Percentiles rank a stretch among this genome's conserved stretches.
These are phyloP conservation scores for Backusella tarrabulga DNA, from an alignment of 192 early-diverging fungal genomes.

Conservation along the genomic window DNA sequence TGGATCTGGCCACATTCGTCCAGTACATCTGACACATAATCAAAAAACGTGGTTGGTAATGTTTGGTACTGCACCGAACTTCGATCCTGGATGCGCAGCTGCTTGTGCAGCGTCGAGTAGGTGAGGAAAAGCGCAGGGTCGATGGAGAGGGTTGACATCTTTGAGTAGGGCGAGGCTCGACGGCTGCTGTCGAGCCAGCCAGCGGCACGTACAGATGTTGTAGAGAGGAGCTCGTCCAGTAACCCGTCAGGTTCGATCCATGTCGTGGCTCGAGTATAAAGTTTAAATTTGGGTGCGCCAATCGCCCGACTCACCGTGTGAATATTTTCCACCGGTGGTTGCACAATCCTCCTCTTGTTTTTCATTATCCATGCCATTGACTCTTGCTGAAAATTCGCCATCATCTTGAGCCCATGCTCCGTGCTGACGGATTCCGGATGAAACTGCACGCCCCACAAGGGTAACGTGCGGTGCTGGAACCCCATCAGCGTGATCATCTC, in stretches of 20 bases:
- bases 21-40: conserved; percentile 52
- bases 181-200: conserved; percentile 68
- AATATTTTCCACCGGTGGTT: neutral
- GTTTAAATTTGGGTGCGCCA: neutral
- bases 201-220: neutral
- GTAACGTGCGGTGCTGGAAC: conserved; percentile 62
- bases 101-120: conserved; percentile 34
- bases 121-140: conserved; percentile 27
- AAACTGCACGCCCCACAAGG: conserved; percentile 91
- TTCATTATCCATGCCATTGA: conserved; percentile 43
- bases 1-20: neutral
- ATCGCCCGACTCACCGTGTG: neutral
- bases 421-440: conserved; percentile 96
- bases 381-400: conserved; percentile 70
- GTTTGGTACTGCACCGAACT: neutral
- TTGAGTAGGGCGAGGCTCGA: conserved; percentile 29
- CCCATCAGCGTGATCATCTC: conserved; percentile 71
- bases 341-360: neutral
- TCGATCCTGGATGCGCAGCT: conserved; percentile 5
- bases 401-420: conserved; percentile 65
- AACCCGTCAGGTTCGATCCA: conserved; percentile 22
- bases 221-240: conserved; percentile 25
- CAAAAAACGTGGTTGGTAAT: conserved; percentile 57
- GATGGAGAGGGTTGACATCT: conserved; percentile 21
- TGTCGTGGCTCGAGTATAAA: conserved; percentile 6